Evolutionary conservation across 1,139 yeast species (phyloP).

Genomic region (Suhomyces atakaporum): DNA sequence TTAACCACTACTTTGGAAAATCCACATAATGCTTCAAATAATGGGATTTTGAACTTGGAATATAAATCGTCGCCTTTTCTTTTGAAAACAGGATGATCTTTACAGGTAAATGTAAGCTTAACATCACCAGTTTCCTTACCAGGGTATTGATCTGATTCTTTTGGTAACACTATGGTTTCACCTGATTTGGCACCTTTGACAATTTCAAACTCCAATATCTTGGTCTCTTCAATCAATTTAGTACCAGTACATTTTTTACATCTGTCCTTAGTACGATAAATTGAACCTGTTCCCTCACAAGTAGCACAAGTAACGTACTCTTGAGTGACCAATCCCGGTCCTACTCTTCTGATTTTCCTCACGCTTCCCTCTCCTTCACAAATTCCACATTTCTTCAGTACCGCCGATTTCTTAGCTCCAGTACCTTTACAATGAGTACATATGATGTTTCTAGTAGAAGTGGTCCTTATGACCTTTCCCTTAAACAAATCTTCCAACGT

Average conservation of each 20-base stretch:
- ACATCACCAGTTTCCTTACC: constrained; percentile 82
- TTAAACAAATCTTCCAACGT: constrained; percentile 75
- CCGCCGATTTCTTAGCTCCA: constrained; percentile 69
- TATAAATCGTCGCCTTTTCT: constrained; percentile 68
- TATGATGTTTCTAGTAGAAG: constrained; percentile 69
- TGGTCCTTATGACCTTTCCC: constrained; percentile 78
- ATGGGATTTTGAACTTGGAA: constrained; percentile 59
- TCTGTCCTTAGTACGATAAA: constrained; percentile 63
- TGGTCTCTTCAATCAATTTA: constrained; percentile 63
- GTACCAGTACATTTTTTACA: constrained; percentile 79
- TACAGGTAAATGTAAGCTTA: constrained; percentile 57
- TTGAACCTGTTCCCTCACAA: constrained; percentile 74
- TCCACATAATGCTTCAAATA: constrained; percentile 84
- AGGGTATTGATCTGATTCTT: constrained; percentile 78
- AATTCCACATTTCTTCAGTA: constrained; percentile 54
- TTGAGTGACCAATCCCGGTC: constrained; percentile 75
- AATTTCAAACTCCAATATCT: constrained; percentile 76
- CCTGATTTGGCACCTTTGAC: constrained; percentile 69
- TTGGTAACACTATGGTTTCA: constrained; percentile 59
- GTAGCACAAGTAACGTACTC: constrained; percentile 62
- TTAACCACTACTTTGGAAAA: constrained; percentile 66
- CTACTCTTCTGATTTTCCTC: constrained; percentile 63
- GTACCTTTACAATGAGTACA: constrained; percentile 74
- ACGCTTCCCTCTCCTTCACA: constrained; percentile 77
- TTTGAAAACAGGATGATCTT: constrained; percentile 47